Evolutionary conservation across 2,329 filamentous ascomycete genomes (phyloP).

Genomic region (Phialemoniopsis sp.): DNA sequence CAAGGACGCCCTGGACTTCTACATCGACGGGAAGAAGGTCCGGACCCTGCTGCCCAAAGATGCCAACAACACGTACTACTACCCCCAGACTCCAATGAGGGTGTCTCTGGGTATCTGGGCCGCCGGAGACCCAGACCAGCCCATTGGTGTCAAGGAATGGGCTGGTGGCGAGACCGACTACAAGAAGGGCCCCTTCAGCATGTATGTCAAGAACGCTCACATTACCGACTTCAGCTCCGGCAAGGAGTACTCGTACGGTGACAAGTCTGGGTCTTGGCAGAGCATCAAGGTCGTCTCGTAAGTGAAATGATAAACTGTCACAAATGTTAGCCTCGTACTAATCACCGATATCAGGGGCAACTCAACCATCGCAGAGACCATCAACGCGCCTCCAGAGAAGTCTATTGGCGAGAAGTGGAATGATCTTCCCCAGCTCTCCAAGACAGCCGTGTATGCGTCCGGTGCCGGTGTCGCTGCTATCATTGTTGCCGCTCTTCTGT

Average conservation of each 20-base stretch:
- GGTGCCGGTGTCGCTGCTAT: slow-evolving; percentile 39
- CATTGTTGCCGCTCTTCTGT: slow-evolving; percentile 34
- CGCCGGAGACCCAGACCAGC: slow-evolving; percentile 51
- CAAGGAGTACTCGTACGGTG: slow-evolving; percentile 13
- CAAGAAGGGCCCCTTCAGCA: slow-evolving; percentile 52
- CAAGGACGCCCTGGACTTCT: slow-evolving; percentile 60
- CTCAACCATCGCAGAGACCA: slow-evolving; percentile 45
- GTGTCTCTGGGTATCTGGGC: slow-evolving; percentile 66
- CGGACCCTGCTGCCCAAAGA: slow-evolving; percentile 60
- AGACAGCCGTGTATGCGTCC: slow-evolving; percentile 48
- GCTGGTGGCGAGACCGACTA: slow-evolving; percentile 56
- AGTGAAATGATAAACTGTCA: neutral
- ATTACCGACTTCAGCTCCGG: slow-evolving; percentile 29
- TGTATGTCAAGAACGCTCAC: slow-evolving; percentile 50
- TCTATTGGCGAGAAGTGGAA: slow-evolving; percentile 50
- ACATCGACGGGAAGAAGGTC: slow-evolving; percentile 63
- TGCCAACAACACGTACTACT: slow-evolving; percentile 58
- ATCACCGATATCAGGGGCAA: slow-evolving; percentile 39
- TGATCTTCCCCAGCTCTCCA: slow-evolving; percentile 42
- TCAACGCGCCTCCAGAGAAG: slow-evolving; percentile 33
- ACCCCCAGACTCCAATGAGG: slow-evolving; percentile 74
- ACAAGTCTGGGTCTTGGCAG: slow-evolving; percentile 7
- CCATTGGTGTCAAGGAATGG: slow-evolving; percentile 49
- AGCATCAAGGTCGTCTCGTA: slow-evolving; percentile 10
- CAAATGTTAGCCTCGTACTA: slow-evolving; percentile 2